Percentiles rank a stretch among this genome's conserved stretches.
Conservation (phyloP, 306 rosid genomes). For the Hippophae rhamnoides region DNA sequence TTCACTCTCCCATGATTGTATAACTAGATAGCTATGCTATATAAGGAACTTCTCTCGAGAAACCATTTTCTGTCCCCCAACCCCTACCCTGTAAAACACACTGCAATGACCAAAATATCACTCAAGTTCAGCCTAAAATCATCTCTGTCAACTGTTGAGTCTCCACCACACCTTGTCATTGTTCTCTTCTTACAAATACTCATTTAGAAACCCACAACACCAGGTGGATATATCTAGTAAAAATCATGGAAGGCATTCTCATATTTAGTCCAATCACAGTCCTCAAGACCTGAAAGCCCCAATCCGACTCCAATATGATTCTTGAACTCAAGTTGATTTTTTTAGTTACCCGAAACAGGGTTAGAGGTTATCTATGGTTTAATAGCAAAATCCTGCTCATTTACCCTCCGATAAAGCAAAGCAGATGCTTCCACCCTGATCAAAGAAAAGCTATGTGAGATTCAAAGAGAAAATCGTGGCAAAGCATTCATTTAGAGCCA, state of each 20-base stretch:
- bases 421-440: constrained; percentile 99
- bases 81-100: too few relatives aligned
- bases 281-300: constrained; percentile 17
- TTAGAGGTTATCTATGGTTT: constrained; percentile 46
- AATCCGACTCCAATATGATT: constrained; percentile 17
- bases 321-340: constrained; percentile 31
- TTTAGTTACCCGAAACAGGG: constrained; percentile 36
- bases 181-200: too few relatives aligned
- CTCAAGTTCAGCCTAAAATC: too few relatives aligned
- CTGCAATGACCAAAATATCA: too few relatives aligned
- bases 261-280: constrained; percentile 19
- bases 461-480: constrained; percentile 15
- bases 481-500: constrained; percentile 1
- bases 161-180: too few relatives aligned
- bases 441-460: not conserved
- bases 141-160: too few relatives aligned
- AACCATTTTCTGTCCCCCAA: too few relatives aligned
- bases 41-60: too few relatives aligned
- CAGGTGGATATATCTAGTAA: not conserved
- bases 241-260: constrained; percentile 16
- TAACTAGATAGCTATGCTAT: too few relatives aligned
- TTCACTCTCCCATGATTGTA: too few relatives aligned
- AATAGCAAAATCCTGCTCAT: constrained; percentile 79
- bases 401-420: constrained; percentile 95
- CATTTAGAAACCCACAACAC: too few relatives aligned